phyloP scores from a whole-genome alignment of 495 filamentous ascomycete species.

The Chaetomium fimeti region DNA sequence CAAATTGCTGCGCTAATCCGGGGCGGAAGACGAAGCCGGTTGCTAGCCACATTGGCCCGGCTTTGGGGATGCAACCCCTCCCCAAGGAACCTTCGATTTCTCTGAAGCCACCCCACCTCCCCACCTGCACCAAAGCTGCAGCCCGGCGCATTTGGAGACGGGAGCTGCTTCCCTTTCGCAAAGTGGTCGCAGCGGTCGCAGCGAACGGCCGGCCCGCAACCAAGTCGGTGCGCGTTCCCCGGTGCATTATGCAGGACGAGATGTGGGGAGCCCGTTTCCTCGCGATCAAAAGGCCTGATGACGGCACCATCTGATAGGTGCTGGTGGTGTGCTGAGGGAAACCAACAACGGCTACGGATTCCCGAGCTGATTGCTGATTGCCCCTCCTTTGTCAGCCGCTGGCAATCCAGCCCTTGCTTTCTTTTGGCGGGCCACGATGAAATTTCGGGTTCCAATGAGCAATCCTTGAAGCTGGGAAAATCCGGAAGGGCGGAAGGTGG shows the following conservation, averaged over 20 bases:
- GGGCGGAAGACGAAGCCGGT: constrained; percentile 31
- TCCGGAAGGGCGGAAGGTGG: constrained; percentile 10
- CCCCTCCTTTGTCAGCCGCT: constrained; percentile 20
- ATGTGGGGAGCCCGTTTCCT: background rate
- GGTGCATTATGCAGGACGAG: constrained; percentile 14
- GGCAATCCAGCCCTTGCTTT: constrained; percentile 12
- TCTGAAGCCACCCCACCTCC: constrained; percentile 11
- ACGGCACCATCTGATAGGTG: constrained; percentile 7
- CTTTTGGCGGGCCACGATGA: constrained; percentile 15
- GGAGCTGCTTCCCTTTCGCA: constrained; percentile 16
- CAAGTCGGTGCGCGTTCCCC: constrained; percentile 6
- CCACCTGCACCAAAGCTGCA: constrained; percentile 10
- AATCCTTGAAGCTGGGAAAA: constrained; percentile 10
- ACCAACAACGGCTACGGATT: constrained; percentile 6
- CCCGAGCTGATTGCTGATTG: constrained; percentile 22
- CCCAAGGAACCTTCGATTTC: constrained; percentile 26
- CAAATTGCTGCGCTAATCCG: constrained; percentile 35
- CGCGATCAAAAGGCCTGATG: constrained; percentile 5
- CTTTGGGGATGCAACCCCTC: constrained; percentile 27
- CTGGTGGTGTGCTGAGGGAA: background rate
- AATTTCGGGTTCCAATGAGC: constrained; percentile 20
- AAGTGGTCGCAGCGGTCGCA: constrained; percentile 15
- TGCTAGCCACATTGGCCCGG: constrained; percentile 28
- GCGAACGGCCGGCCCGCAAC: constrained; percentile 15
- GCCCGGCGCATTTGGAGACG: constrained; percentile 19